Evolutionary conservation across 2,329 filamentous ascomycete genomes (phyloP), one percentile per base, ranked within the genome.

Genomic region (Epichloe scottii): DNA sequence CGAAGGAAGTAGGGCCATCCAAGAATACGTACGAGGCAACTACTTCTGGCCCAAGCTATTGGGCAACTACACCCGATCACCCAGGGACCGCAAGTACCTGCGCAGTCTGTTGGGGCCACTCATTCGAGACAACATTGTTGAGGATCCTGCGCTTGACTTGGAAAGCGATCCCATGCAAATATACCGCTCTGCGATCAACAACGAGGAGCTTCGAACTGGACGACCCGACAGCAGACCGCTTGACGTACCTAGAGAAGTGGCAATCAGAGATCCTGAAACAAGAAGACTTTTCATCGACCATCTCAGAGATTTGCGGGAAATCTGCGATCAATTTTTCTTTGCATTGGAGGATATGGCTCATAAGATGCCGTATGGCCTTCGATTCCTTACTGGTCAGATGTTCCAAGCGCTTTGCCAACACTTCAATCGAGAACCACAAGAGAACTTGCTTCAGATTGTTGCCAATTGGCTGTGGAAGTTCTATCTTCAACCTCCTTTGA

Each of bases 131-230:
- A 91, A 93, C 62, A 89, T 98, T 60, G 84, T 97, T 50, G 93
- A 95, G 50, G 93, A 96, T 58, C 84, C 89, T 12, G 85, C 84
- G 5, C 74, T 98, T 35, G 91, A 98, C 64, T 75, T 98, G 26
- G 93, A 98, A 68, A 96, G 91, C 64, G 93, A 98, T 62, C 93
- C 93, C 0, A 85, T 97, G 74, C 91, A 97, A 60, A 98, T 98
- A 52, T 97, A 98, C 68, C 82, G 87, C 41, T 93, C 89, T 5
- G 84, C 89, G 14, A 94, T 98, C 70, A 97, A 94, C 71, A 95
- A 98, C 60, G 91, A 97, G 67, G 93, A 98, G 68, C 80, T 98
- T 23, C 84, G 89, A 17, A 98, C 93, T 0, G 93, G 93, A 4
- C 81, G 82, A 57, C 82, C 88, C 19, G 95, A 90, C 64, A 79